Conservation (phyloP, 2,329 filamentous ascomycete species). For the Alternaria tenuissima region DNA sequence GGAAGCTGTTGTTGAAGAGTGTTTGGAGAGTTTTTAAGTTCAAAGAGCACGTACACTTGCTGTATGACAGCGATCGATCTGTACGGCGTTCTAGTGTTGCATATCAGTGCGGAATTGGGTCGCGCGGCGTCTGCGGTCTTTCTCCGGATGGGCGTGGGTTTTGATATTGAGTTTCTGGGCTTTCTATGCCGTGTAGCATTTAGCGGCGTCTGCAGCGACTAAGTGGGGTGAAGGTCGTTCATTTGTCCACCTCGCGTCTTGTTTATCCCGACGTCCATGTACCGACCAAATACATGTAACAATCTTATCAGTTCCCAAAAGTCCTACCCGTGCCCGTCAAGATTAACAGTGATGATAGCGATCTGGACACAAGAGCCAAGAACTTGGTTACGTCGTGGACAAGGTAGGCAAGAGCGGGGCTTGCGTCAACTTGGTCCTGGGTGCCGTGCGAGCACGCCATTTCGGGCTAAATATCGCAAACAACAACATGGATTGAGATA, state of each 20-base stretch:
- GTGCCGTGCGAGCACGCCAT: constrained; percentile 42
- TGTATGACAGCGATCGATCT: neutral
- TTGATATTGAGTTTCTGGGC: constrained; percentile 2
- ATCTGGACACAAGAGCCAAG: neutral
- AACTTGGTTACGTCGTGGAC: neutral
- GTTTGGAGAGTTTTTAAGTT: constrained; percentile 59
- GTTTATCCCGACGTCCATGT: constrained; percentile 13
- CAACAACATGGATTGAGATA: constrained; percentile 22
- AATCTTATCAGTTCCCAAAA: neutral
- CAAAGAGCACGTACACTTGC: constrained; percentile 15
- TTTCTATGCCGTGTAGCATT: neutral
- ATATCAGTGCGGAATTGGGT: neutral
- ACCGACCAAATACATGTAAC: constrained; percentile 1
- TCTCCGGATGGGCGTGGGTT: neutral
- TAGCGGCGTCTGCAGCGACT: constrained; percentile 10
- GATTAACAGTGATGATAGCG: neutral
- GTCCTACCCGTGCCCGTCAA: neutral
- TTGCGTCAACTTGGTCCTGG: constrained; percentile 11
- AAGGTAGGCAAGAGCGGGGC: constrained; percentile 4
- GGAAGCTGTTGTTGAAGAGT: constrained; percentile 73
- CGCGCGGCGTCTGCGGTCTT: constrained; percentile 1
- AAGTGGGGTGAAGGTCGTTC: constrained; percentile 9
- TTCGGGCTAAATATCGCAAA: constrained; percentile 37
- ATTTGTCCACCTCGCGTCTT: constrained; percentile 6
- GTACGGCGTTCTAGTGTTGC: neutral